Conservation (phyloP, 441 rosid species). For the Pelargonium cotyledonis region DNA sequence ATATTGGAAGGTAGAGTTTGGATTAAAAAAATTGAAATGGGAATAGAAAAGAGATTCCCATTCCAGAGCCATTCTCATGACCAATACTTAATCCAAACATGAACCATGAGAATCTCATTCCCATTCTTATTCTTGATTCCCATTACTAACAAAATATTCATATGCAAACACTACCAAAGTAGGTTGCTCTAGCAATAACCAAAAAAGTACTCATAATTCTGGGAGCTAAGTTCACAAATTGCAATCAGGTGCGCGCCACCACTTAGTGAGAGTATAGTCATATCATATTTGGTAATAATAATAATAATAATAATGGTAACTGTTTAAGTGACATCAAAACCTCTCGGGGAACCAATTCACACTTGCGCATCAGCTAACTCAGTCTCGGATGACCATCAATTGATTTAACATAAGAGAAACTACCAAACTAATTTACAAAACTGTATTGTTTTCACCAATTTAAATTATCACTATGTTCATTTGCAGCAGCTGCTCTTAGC, state of each 20-base stretch:
- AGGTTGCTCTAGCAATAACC: not conserved
- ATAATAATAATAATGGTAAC: not conserved
- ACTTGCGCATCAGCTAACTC: not conserved
- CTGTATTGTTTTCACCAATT: not conserved
- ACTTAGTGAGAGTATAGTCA: not conserved
- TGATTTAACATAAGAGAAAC: not conserved
- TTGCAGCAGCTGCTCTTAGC: not conserved
- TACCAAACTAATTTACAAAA: not conserved
- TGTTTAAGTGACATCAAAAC: not conserved
- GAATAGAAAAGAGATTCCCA: too few species aligned
- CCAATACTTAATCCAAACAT: too few species aligned
- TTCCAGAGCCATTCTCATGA: too few species aligned
- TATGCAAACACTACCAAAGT: too few species aligned
- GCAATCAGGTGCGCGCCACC: not conserved
- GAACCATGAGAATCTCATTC: too few species aligned
- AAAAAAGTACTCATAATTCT: not conserved
- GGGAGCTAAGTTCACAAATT: not conserved
- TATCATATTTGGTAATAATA: not conserved
- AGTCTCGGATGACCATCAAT: not conserved
- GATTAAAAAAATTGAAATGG: too few species aligned
- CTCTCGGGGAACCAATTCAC: not conserved
- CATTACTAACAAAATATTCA: too few species aligned
- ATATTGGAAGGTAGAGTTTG: not conserved
- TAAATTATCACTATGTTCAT: not conserved
- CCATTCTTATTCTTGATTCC: too few species aligned